Conservation (phyloP, 768 basidiomycete genomes). For the Mycena polygramma region DNA sequence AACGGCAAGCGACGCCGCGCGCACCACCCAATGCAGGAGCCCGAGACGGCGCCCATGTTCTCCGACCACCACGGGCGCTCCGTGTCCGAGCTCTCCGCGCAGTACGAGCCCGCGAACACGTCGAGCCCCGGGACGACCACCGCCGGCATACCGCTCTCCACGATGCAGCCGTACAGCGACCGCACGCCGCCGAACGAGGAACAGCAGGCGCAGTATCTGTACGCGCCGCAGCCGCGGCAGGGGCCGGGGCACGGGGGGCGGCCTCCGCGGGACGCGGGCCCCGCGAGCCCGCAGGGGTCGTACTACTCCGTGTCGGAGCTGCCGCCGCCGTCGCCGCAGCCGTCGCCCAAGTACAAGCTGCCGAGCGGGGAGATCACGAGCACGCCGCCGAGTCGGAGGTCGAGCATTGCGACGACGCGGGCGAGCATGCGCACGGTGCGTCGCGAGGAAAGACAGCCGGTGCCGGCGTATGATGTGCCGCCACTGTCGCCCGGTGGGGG, state of each 20-base stretch:
- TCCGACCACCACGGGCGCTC: constrained; percentile 70
- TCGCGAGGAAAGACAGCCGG: constrained; percentile 52
- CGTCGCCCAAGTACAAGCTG: constrained; percentile 62
- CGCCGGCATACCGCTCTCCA: constrained; percentile 52
- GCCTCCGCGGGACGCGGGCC: constrained; percentile 21
- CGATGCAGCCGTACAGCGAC: constrained; percentile 57
- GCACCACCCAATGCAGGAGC: constrained; percentile 43
- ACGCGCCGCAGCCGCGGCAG: constrained; percentile 30
- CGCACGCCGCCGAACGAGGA: constrained; percentile 57
- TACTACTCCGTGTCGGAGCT: constrained; percentile 81
- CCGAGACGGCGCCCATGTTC: constrained; percentile 85
- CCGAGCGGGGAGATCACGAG: constrained; percentile 61
- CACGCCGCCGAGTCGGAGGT: constrained; percentile 56
- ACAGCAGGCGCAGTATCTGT: constrained; percentile 39
- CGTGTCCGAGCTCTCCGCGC: constrained; percentile 67
- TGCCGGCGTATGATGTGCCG: constrained; percentile 27
- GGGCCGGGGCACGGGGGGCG: neutral
- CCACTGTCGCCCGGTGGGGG: constrained; percentile 23
- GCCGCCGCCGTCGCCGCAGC: constrained; percentile 71
- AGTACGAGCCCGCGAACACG: constrained; percentile 63
- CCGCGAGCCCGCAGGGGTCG: constrained; percentile 59
- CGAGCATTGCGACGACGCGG: constrained; percentile 49
- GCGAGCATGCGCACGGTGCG: constrained; percentile 40
- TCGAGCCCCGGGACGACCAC: constrained; percentile 48
- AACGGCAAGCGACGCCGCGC: constrained; percentile 60